Conservation (phyloP, 1,284 basidiomycete species). For the Cryptococcus jaspeensis region DNA sequence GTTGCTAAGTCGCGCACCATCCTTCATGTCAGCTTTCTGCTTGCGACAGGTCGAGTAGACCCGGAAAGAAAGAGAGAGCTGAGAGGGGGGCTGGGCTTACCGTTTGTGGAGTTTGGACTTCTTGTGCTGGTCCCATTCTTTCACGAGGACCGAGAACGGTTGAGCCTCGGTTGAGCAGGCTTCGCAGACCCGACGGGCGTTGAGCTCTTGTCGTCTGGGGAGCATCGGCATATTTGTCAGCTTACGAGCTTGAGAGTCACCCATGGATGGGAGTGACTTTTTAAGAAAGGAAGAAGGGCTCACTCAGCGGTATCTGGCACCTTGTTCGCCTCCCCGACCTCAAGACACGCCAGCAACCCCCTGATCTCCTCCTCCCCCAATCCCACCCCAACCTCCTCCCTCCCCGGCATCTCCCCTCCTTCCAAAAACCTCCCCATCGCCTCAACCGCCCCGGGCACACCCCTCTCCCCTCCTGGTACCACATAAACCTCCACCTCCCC, state of each 20-base stretch:
- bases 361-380: constrained; percentile 60
- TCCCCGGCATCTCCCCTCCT: constrained; percentile 59
- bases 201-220: constrained; percentile 60
- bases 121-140: constrained; percentile 65
- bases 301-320: constrained; percentile 49
- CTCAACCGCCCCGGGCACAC: constrained; percentile 54
- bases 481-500: constrained; percentile 49
- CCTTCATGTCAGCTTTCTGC: neutral
- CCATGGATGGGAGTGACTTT: too few species aligned
- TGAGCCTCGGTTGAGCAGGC: constrained; percentile 66
- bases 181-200: constrained; percentile 65
- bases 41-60: neutral
- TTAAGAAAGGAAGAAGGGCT: too few species aligned
- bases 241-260: too few species aligned
- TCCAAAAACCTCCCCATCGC: constrained; percentile 66
- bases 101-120: constrained; percentile 61
- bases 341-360: constrained; percentile 56
- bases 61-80: neutral
- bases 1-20: neutral
- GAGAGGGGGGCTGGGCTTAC: constrained; percentile 17
- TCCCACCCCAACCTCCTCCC: constrained; percentile 54
- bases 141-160: constrained; percentile 73
- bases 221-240: neutral
- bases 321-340: constrained; percentile 45
- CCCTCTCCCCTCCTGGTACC: constrained; percentile 64